Evolutionary conservation across 1,139 yeast species (phyloP).

Genomic region (Arxiozyma telluris): DNA sequence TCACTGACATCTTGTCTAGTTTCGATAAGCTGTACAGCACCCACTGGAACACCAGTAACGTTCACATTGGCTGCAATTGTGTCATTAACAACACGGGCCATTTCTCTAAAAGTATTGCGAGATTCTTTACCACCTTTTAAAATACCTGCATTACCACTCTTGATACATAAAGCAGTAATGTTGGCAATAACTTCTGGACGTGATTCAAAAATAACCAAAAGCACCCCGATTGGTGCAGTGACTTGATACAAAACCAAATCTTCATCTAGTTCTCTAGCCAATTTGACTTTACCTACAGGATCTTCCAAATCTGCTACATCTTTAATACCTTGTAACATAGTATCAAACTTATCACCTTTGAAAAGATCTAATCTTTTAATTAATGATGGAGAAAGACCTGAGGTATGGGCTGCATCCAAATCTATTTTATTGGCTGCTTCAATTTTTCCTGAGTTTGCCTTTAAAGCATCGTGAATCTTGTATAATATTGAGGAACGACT

Average conservation of each 20-base stretch:
- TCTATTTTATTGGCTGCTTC: slow-evolving; percentile 68
- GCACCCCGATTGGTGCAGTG: slow-evolving; percentile 90
- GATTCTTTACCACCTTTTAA: slow-evolving; percentile 97
- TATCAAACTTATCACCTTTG: slow-evolving; percentile 74
- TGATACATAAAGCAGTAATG: slow-evolving; percentile 88
- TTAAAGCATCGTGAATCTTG: slow-evolving; percentile 61
- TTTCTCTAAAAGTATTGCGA: slow-evolving; percentile 67
- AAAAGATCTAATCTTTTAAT: slow-evolving; percentile 77
- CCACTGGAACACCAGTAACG: slow-evolving; percentile 61
- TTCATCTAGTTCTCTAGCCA: slow-evolving; percentile 79
- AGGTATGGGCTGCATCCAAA: slow-evolving; percentile 54
- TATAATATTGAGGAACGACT: slow-evolving; percentile 66
- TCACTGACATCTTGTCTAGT: slow-evolving; percentile 87
- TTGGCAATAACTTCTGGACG: slow-evolving; percentile 98
- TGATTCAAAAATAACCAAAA: slow-evolving; percentile 87
- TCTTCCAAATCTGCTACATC: slow-evolving; percentile 86
- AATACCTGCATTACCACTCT: slow-evolving; percentile 92
- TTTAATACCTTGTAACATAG: slow-evolving; percentile 88
- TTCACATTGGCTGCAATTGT: slow-evolving; percentile 39
- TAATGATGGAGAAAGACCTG: slow-evolving; percentile 56
- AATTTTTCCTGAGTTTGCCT: slow-evolving; percentile 49
- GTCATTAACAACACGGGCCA: slow-evolving; percentile 61
- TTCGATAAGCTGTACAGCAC: slow-evolving; percentile 77
- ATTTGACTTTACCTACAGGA: slow-evolving; percentile 78
- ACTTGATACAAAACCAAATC: slow-evolving; percentile 73